phyloP scores from a whole-genome alignment of 805 yeast genomes.

The Kluyveromyces dobzhanskii region DNA sequence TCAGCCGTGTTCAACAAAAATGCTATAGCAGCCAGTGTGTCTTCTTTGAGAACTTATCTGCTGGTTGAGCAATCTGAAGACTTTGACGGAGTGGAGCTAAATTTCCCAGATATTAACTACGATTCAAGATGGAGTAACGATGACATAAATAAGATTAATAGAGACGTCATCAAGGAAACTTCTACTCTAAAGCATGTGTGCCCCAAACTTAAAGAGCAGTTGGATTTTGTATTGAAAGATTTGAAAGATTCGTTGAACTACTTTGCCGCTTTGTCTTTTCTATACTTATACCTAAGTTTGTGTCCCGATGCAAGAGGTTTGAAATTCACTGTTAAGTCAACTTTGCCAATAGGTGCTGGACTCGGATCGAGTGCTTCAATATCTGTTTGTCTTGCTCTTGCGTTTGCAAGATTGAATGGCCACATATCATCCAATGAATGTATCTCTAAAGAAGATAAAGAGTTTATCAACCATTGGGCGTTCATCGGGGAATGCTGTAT shows the following conservation, averaged over 20 bases:
- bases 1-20: constrained; percentile 91
- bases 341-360: constrained; percentile 94
- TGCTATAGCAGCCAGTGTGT: constrained; percentile 89
- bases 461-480: constrained; percentile 78
- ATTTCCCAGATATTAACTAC: constrained; percentile 78
- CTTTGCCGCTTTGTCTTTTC: constrained; percentile 73
- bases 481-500: constrained; percentile 90
- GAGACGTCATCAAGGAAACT: constrained; percentile 10
- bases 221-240: constrained; percentile 37
- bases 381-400: constrained; percentile 75
- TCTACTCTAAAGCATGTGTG: constrained; percentile 46
- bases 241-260: constrained; percentile 53
- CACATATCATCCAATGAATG: constrained; percentile 37
- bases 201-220: constrained; percentile 45
- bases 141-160: constrained; percentile 10
- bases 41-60: constrained; percentile 71
- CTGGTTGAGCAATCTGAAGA: constrained; percentile 42
- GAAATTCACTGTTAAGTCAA: constrained; percentile 63
- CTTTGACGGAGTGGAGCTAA: constrained; percentile 44
- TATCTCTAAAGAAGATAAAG: constrained; percentile 35
- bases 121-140: constrained; percentile 48
- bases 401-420: constrained; percentile 54
- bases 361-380: constrained; percentile 90
- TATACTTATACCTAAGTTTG: constrained; percentile 62
- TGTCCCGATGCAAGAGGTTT: constrained; percentile 44